A percentile compares a stretch with the other conserved stretches of the same genome.
Evolutionary conservation across 257 asterid species (phyloP).

Genomic region (Buddleja alternifolia): DNA sequence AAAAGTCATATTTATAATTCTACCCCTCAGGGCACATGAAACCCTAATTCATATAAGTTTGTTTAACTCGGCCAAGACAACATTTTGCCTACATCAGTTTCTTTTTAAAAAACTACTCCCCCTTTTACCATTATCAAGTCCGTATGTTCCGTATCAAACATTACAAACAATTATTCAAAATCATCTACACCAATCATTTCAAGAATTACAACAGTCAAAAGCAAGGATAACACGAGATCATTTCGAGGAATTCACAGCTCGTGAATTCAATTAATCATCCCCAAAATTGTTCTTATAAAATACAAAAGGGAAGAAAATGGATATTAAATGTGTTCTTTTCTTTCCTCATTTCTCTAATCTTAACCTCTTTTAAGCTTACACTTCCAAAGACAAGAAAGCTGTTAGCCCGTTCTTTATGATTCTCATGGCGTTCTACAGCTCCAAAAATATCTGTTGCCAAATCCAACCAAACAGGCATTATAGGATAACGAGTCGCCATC

Average conservation of each 20-base stretch:
- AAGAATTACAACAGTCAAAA: background rate
- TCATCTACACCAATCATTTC: background rate
- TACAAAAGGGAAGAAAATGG: conserved; percentile 17
- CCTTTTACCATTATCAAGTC: too few relatives aligned
- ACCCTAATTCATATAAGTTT: too few relatives aligned
- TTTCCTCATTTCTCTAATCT: background rate
- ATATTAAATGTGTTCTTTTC: background rate
- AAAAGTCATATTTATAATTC: too few relatives aligned
- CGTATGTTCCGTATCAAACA: too few relatives aligned
- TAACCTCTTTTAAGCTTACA: background rate
- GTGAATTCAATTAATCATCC: conserved; percentile 14
- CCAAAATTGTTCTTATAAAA: conserved; percentile 12
- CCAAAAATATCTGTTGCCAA: background rate
- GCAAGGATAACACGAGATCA: background rate
- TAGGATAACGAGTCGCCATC: background rate
- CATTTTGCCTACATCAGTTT: too few relatives aligned
- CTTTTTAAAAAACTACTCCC: too few relatives aligned
- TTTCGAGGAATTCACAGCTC: conserved; percentile 16
- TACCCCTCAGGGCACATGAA: too few relatives aligned
- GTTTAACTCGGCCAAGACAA: too few relatives aligned
- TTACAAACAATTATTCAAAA: background rate
- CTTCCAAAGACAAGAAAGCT: conserved; percentile 13
- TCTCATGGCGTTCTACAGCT: background rate
- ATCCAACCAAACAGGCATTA: background rate
- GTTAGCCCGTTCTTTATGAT: background rate